Evolutionary conservation across 2,329 filamentous ascomycete species (phyloP).

Genomic region (Cryphonectria parasitica): DNA sequence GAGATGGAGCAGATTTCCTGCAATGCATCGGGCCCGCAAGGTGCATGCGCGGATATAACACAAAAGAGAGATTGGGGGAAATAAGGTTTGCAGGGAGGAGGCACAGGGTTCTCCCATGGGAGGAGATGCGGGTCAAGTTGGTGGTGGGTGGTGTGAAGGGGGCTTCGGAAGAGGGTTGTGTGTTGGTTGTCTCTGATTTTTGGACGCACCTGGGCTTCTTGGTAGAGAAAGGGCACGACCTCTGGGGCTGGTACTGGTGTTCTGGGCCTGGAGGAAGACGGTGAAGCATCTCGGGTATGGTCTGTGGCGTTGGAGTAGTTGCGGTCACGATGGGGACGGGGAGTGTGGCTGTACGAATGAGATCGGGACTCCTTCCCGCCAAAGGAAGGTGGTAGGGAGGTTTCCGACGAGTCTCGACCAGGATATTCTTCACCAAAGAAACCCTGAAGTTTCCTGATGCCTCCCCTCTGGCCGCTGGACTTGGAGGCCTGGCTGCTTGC

Average conservation of each 20-base stretch:
- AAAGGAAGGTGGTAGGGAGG: slow-evolving; percentile 59
- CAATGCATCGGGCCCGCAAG: slow-evolving; percentile 22
- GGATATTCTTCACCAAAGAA: slow-evolving; percentile 93
- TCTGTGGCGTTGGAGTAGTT: slow-evolving; percentile 81
- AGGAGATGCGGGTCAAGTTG: slow-evolving; percentile 34
- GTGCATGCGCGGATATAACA: slow-evolving; percentile 25
- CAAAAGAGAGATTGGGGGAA: slow-evolving; percentile 21
- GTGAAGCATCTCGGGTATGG: slow-evolving; percentile 74
- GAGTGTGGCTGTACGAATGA: slow-evolving; percentile 63
- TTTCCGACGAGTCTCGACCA: slow-evolving; percentile 74
- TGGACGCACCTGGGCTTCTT: slow-evolving; percentile 73
- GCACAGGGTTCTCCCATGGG: slow-evolving; percentile 20
- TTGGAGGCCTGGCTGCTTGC: slow-evolving; percentile 85
- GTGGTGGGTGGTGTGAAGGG: neutral
- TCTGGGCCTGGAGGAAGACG: slow-evolving; percentile 74
- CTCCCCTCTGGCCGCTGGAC: slow-evolving; percentile 69
- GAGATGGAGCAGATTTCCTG: slow-evolving; percentile 31
- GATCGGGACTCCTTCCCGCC: slow-evolving; percentile 64
- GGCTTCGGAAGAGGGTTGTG: slow-evolving; percentile 20
- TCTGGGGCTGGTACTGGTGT: slow-evolving; percentile 90
- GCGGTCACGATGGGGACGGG: slow-evolving; percentile 67
- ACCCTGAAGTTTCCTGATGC: slow-evolving; percentile 82
- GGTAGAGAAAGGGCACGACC: slow-evolving; percentile 96
- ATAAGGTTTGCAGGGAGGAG: slow-evolving; percentile 32
- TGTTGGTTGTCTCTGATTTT: neutral